Conservation (phyloP, 1,284 basidiomycete genomes). For the Bjerkandera adusta region DNA sequence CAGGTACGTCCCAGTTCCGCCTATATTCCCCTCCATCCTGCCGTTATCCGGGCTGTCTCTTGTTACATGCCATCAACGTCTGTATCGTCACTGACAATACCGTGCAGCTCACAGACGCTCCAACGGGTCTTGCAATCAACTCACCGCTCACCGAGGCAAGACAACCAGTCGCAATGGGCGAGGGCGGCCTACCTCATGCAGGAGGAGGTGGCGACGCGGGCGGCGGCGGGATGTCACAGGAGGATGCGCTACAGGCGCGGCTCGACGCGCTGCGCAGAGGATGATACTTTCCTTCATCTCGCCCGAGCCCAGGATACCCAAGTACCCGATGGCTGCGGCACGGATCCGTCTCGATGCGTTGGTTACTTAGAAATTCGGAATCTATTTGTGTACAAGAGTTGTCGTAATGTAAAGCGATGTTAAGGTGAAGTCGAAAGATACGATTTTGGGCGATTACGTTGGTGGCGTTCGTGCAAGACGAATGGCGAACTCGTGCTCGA, state of each 20-base stretch:
- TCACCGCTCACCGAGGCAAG: conserved; percentile 64
- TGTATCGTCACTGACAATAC: neutral
- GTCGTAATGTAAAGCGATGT: too few relatives aligned
- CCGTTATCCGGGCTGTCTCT: neutral
- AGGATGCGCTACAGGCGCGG: conserved; percentile 87
- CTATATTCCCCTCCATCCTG: neutral
- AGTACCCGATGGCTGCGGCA: too few relatives aligned
- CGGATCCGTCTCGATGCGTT: too few relatives aligned
- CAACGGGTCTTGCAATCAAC: conserved; percentile 64
- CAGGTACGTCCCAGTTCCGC: conserved; percentile 46
- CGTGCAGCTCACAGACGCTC: conserved; percentile 78
- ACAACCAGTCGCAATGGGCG: conserved; percentile 81
- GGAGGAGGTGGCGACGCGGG: conserved; percentile 43
- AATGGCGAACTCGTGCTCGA: too few relatives aligned
- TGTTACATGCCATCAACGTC: neutral
- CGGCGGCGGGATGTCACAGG: conserved; percentile 60
- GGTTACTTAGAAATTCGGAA: too few relatives aligned
- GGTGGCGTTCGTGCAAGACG: too few relatives aligned
- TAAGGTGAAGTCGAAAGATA: too few relatives aligned
- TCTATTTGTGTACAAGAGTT: too few relatives aligned
- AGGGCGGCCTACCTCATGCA: conserved; percentile 41
- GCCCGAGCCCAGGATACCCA: too few relatives aligned
- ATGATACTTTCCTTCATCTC: too few relatives aligned
- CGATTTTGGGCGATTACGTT: too few relatives aligned
- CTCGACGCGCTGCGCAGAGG: conserved; percentile 78